phyloP scores from a whole-genome alignment of 371 early-diverging fungal genomes.

The Chytridium lagenaria region DNA sequence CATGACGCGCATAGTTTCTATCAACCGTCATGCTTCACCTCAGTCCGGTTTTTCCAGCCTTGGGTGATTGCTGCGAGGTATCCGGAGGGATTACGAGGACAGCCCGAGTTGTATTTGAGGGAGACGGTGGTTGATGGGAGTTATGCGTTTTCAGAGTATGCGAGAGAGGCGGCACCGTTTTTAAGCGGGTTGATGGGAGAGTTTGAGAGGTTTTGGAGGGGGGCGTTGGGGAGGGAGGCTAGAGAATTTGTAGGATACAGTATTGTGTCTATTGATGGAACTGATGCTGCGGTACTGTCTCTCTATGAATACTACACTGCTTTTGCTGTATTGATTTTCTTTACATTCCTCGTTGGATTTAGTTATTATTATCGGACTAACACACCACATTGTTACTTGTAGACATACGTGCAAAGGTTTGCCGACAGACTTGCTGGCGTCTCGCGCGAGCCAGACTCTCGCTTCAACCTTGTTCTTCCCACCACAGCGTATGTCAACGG shows the following conservation, averaged over 20 bases:
- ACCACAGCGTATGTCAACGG: background rate
- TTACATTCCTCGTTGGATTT: too few relatives aligned
- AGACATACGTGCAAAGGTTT: background rate
- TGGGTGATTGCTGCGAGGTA: conserved; percentile 18
- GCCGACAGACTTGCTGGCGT: background rate
- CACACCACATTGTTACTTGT: too few relatives aligned
- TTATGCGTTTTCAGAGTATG: background rate
- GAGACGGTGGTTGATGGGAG: background rate
- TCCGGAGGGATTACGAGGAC: background rate
- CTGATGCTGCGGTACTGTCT: background rate
- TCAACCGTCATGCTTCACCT: conserved; percentile 10
- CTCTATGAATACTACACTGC: background rate
- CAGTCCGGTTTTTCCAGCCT: background rate
- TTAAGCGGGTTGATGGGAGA: background rate
- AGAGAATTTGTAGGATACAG: background rate
- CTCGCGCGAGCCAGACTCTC: background rate
- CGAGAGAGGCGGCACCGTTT: background rate
- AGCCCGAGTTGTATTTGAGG: background rate
- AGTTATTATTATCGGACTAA: too few relatives aligned
- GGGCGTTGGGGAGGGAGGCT: background rate
- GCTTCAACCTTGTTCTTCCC: conserved; percentile 11
- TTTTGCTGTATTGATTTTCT: too few relatives aligned
- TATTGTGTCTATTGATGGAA: background rate
- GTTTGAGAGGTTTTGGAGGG: background rate
- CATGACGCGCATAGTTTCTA: conserved; percentile 25